phyloP scores from a whole-genome alignment of 2,329 filamentous ascomycete genomes.

The Colletotrichum tamarilloi region DNA sequence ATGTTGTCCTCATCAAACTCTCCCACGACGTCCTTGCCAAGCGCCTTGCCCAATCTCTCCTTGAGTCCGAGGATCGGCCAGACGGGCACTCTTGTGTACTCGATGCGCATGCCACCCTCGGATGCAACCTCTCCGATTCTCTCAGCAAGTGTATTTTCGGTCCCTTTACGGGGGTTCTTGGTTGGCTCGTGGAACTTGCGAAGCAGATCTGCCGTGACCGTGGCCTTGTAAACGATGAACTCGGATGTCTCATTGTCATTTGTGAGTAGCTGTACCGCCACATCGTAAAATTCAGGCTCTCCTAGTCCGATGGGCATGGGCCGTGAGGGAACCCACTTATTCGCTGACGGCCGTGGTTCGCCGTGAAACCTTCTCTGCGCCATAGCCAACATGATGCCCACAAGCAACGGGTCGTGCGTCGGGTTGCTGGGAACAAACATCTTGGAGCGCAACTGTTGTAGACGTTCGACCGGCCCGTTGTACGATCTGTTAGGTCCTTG shows the following conservation, averaged over 20 bases:
- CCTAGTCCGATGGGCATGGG: constrained; percentile 12
- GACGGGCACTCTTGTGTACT: constrained; percentile 60
- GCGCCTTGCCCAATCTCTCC: constrained; percentile 64
- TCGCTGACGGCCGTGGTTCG: constrained; percentile 25
- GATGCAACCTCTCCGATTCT: constrained; percentile 38
- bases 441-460: constrained; percentile 60
- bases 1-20: constrained; percentile 50
- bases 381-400: constrained; percentile 66
- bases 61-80: constrained; percentile 67
- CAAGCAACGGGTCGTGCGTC: constrained; percentile 64
- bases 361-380: constrained; percentile 66
- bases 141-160: constrained; percentile 5
- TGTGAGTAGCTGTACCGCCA: constrained; percentile 62
- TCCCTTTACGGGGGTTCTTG: constrained; percentile 44
- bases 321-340: constrained; percentile 24
- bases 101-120: constrained; percentile 54
- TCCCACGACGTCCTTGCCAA: constrained; percentile 63
- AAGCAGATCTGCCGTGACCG: constrained; percentile 60
- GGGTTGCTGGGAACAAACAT: constrained; percentile 57
- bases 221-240: constrained; percentile 65
- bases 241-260: constrained; percentile 60
- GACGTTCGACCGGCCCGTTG: constrained; percentile 60
- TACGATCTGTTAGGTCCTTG: constrained; percentile 50
- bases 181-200: constrained; percentile 61
- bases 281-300: constrained; percentile 54